Conservation (phyloP, 495 filamentous ascomycete genomes). For the Annulohypoxylon maeteangense region DNA sequence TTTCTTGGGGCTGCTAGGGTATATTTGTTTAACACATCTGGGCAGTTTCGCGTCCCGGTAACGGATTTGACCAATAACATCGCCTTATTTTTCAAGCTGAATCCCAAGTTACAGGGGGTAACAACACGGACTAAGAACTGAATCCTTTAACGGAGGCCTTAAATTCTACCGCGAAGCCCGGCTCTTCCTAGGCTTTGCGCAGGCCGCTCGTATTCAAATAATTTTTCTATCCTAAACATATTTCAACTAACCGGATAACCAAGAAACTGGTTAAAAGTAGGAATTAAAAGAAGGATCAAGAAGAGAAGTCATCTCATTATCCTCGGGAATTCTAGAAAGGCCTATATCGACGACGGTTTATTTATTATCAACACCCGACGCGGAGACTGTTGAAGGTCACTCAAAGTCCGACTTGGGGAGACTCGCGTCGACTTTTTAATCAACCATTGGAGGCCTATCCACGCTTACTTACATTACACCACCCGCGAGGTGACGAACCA, state of each 20-base stretch:
- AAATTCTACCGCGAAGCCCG: slow-evolving; percentile 46
- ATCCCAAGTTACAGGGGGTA: slow-evolving; percentile 34
- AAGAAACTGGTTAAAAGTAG: slow-evolving; percentile 11
- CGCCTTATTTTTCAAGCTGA: slow-evolving; percentile 33
- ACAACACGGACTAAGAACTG: slow-evolving; percentile 37
- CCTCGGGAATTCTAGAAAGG: slow-evolving; percentile 11
- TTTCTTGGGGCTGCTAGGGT: slow-evolving; percentile 13
- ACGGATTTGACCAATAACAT: slow-evolving; percentile 30
- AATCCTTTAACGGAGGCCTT: slow-evolving; percentile 45
- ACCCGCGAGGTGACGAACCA: slow-evolving; percentile 32
- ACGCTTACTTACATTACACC: slow-evolving; percentile 36
- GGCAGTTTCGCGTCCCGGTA: slow-evolving; percentile 25
- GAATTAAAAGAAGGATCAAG: neutral
- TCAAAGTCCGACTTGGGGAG: slow-evolving; percentile 8
- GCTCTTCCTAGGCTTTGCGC: slow-evolving; percentile 23
- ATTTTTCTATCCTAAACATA: slow-evolving; percentile 39
- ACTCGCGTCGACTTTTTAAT: slow-evolving; percentile 36
- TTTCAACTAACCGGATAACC: slow-evolving; percentile 16
- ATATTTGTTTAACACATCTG: slow-evolving; percentile 38
- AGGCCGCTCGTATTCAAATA: slow-evolving; percentile 41
- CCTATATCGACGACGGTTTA: slow-evolving; percentile 14
- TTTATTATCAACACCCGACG: slow-evolving; percentile 14
- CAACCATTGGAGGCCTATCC: slow-evolving; percentile 14
- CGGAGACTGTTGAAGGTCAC: slow-evolving; percentile 14
- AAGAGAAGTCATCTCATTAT: neutral